Conservation (phyloP, 2,329 filamentous ascomycete species). For the Apiospora rasikravindrae region DNA sequence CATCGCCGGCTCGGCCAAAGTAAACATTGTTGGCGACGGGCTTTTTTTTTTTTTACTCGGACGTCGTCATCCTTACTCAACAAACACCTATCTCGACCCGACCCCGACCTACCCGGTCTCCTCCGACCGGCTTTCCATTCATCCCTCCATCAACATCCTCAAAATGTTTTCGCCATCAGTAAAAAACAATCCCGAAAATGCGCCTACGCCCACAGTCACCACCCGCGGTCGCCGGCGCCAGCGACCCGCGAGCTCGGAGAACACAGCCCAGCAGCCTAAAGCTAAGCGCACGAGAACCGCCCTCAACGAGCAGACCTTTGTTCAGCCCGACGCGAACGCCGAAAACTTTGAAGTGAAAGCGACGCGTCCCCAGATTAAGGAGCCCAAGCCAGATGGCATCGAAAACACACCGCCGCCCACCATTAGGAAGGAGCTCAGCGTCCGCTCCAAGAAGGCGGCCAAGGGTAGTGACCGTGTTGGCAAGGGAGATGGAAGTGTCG, state of each 20-base stretch:
- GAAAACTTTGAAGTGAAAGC: slow-evolving; percentile 64
- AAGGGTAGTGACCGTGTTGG: slow-evolving; percentile 66
- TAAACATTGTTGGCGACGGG: slow-evolving; percentile 16
- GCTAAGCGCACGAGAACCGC: slow-evolving; percentile 67
- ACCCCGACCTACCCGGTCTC: slow-evolving; percentile 15
- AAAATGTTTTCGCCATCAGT: slow-evolving; percentile 66
- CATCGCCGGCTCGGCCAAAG: slow-evolving; percentile 34
- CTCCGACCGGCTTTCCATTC: slow-evolving; percentile 16
- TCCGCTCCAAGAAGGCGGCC: slow-evolving; percentile 65
- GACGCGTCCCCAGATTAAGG: slow-evolving; percentile 53
- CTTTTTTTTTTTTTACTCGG: not conserved
- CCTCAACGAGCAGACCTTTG: slow-evolving; percentile 61
- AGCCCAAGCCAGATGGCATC: slow-evolving; percentile 52
- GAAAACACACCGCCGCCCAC: slow-evolving; percentile 44
- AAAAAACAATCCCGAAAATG: slow-evolving; percentile 50
- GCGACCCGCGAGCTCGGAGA: slow-evolving; percentile 62
- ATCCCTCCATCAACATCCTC: slow-evolving; percentile 23
- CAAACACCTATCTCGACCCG: slow-evolving; percentile 18
- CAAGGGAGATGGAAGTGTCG: slow-evolving; percentile 71
- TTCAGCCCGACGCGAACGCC: slow-evolving; percentile 54
- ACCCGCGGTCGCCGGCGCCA: slow-evolving; percentile 67
- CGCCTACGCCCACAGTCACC: slow-evolving; percentile 15
- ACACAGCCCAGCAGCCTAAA: slow-evolving; percentile 62
- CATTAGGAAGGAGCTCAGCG: slow-evolving; percentile 59
- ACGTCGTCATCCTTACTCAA: slow-evolving; percentile 15